Evolutionary conservation across 371 early-diverging fungal species (phyloP), one percentile per base, ranked within the genome.

Genomic region (Syncephalis plumigaleata): DNA sequence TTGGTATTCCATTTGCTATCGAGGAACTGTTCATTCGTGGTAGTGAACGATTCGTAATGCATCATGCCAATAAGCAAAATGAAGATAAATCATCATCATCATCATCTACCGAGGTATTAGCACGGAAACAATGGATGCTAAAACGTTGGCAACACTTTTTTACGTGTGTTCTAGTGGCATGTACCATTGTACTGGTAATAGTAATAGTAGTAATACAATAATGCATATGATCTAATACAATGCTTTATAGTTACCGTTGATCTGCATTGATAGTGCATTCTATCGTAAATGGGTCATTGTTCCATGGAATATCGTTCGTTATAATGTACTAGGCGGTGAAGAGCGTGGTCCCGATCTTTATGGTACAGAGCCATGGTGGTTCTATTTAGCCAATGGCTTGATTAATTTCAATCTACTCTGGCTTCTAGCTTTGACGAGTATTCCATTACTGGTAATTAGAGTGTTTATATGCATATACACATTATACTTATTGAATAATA

Each of bases 311-410:
- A 81, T 91, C 52, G 75, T 96, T 9, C 55, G 72, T 23, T 96
- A 96, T 60, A 96, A 96, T 55, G 78, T 94, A 3, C 79, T 96
- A 62, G 72, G 74, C 9, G 68, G 72, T 31, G 56, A 51, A 2
- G 77, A 70, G 36, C 68, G 75, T 20, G 85, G 88, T 0, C 88
- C 93, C 2, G 68, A 84, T 42, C 70, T 92, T 16, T 96, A 80
- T 66, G 96, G 94, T 17, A 83, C 82, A 2, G 92, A 92, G 60
- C 91, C 93, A 27, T 91, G 90, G 91, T 73, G 72, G 58, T 94
- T 77, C 63, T 94, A 93, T 54, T 39, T 91, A 2, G 44, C 76
- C 7, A 94, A 94, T 57, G 87, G 89, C 2, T 53, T 83, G 44
- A 63, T 94, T 56, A 96, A 94, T 61, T 94, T 81, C 59, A 91